Base-by-base conservation (phyloP, 2,329 filamentous ascomycete genomes). In the Xylaria sp. region DNA sequence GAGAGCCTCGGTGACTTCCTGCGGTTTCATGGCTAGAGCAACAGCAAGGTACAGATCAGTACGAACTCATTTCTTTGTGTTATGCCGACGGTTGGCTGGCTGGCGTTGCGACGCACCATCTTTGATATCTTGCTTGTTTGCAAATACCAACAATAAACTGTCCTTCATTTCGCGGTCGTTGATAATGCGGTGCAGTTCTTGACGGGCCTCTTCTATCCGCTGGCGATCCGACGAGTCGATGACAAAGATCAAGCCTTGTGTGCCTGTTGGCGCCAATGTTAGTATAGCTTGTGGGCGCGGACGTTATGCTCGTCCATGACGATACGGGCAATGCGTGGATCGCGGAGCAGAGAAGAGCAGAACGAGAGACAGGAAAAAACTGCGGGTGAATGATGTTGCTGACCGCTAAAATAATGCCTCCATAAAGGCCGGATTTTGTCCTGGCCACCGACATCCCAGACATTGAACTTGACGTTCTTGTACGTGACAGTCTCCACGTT, bases 391-490 rank as follows among this genome's bases (percentile, higher is more conserved):
- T 39, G 15, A 12, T 10, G 51, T 54, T 28, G 79, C 87, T 78
- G 82, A 90, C 91, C 92, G 76, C 90, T 92, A 81, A 97, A 98
- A 86, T 98, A 98, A 86, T 98, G 95, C 84, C 95, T 91, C 95
- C 95, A 98, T 70, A 98, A 86, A 72, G 95, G 95, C 75, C 95
- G 89, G 79, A 98, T 98, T 91, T 98, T 98, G 88, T 98, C 95
- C 87, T 98, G 95, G 74, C 95, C 95, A 83, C 95, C 95, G 70
- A 98, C 95, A 86, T 98, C 95, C 95, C 95, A 98, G 73, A 98
- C 95, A 78, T 97, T 98, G 87, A 98, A 98, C 84, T 98, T 97
- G 84, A 98, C 94, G 82, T 98, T 98, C 89, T 98, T 98, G 87
- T 97, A 98, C 75, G 94, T 97, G 78, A 98, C 94, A 4, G 94